Percentiles rank a stretch among this genome's conserved stretches.
Conservation (phyloP, 176 grass and related monocot genomes). For the Raddia distichophylla region DNA sequence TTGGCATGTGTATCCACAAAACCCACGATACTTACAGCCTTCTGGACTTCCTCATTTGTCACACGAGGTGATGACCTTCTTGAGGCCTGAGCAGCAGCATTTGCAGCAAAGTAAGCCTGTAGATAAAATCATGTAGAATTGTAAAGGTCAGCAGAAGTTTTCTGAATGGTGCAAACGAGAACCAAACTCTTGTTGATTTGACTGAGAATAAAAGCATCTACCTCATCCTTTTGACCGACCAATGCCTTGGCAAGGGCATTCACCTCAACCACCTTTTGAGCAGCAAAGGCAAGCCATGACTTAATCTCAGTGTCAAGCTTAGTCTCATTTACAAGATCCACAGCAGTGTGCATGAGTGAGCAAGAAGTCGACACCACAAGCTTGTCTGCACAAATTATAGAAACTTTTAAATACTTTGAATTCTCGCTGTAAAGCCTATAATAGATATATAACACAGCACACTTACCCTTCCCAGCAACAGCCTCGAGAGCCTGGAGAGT, state of each 20-base stretch:
- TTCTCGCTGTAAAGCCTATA: constrained; percentile 15
- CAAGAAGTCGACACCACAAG: constrained; percentile 92
- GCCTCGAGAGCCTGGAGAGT: constrained; percentile 76
- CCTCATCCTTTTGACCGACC: constrained; percentile 90
- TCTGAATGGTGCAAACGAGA: neutral
- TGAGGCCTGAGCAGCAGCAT: constrained; percentile 84
- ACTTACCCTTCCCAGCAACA: constrained; percentile 84
- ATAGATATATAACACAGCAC: constrained; percentile 18
- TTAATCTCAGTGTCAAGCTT: constrained; percentile 89
- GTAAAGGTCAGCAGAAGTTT: neutral
- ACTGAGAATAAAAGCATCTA: constrained; percentile 28
- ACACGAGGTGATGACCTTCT: constrained; percentile 91
- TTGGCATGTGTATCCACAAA: constrained; percentile 17
- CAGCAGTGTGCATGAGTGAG: constrained; percentile 93
- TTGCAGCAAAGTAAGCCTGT: constrained; percentile 85
- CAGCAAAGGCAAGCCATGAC: constrained; percentile 92
- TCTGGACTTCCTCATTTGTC: constrained; percentile 89
- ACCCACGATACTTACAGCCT: constrained; percentile 61
- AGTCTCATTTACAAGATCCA: constrained; percentile 92
- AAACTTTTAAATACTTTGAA: constrained; percentile 15
- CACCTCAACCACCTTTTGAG: constrained; percentile 94
- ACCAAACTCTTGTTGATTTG: neutral
- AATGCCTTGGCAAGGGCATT: constrained; percentile 84
- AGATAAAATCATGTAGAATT: neutral
- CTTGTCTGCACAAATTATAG: constrained; percentile 60